These are phyloP conservation scores for Boletus edulis DNA, from an alignment of 768 basidiomycete species.

Conservation along the genomic window DNA sequence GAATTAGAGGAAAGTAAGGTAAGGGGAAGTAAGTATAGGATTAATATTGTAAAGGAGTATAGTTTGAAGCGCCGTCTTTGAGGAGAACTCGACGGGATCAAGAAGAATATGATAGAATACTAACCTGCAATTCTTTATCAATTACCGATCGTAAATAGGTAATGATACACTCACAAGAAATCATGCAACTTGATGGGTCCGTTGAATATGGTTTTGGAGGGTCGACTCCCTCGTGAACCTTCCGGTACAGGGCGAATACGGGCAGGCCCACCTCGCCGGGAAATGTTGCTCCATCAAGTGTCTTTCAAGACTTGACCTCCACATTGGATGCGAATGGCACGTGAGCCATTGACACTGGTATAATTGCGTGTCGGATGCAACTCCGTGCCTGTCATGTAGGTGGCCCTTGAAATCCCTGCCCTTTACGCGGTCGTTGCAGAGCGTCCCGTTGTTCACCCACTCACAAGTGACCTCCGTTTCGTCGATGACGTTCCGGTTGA, in stretches of 20 bases:
- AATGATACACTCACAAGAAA: neutral
- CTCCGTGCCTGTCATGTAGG: neutral
- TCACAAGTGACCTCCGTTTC: neutral
- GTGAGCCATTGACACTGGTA: slow-evolving; percentile 11
- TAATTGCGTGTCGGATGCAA: neutral
- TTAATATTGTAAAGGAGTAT: neutral
- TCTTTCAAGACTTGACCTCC: slow-evolving; percentile 4
- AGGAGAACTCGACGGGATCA: neutral
- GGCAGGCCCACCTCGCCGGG: slow-evolving; percentile 12
- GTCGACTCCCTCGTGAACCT: slow-evolving; percentile 6
- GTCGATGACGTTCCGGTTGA: slow-evolving; percentile 2
- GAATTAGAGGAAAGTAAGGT: neutral
- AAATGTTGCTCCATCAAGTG: slow-evolving; percentile 13
- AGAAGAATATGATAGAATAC: neutral
- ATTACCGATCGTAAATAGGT: neutral
- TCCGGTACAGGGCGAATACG: neutral
- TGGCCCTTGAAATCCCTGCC: slow-evolving; percentile 3
- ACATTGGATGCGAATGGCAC: slow-evolving; percentile 3
- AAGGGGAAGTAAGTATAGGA: neutral
- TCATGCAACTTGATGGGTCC: neutral
- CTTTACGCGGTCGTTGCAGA: neutral
- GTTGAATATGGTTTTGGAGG: neutral
- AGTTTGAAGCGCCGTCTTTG: neutral
- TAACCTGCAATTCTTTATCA: neutral
- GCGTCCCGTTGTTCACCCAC: neutral